Conservation (phyloP, 805 yeast genomes). For the Brettanomyces anomalus region DNA sequence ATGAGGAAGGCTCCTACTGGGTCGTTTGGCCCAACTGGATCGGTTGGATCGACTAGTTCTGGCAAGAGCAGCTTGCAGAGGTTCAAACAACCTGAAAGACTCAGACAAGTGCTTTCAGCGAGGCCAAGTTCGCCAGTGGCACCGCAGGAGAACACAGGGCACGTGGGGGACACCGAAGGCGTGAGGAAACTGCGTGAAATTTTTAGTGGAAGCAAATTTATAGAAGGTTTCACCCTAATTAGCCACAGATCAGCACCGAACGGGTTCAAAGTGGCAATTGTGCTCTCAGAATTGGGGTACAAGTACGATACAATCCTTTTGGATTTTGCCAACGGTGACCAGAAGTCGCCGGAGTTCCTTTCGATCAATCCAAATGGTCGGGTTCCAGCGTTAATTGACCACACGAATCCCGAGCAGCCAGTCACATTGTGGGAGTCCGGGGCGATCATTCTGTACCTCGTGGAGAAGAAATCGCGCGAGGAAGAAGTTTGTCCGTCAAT, state of each 20-base stretch:
- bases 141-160: too few species aligned
- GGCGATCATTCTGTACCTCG: conserved; percentile 77
- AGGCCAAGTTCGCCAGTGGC: too few species aligned
- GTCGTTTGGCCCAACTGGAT: too few species aligned
- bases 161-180: conserved; percentile 21
- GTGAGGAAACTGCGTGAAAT: conserved; percentile 59
- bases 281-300: conserved; percentile 72
- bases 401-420: conserved; percentile 52
- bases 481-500: conserved; percentile 56
- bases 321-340: conserved; percentile 85
- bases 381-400: conserved; percentile 91
- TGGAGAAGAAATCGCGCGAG: conserved; percentile 55
- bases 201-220: conserved; percentile 57
- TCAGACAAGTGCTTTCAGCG: too few species aligned
- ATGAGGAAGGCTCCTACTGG: too few species aligned
- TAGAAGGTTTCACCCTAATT: conserved; percentile 78
- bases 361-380: conserved; percentile 94
- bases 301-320: conserved; percentile 74
- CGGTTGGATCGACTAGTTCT: too few species aligned
- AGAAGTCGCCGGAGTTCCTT: conserved; percentile 87
- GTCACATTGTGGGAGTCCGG: conserved; percentile 93
- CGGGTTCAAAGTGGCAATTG: conserved; percentile 92
- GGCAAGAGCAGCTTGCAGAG: too few species aligned
- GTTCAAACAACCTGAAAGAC: too few species aligned
- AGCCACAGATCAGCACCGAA: conserved; percentile 85